These are phyloP conservation scores for Fomitopsis pulvina DNA, from an alignment of 768 basidiomycete genomes.

Conservation along the genomic window DNA sequence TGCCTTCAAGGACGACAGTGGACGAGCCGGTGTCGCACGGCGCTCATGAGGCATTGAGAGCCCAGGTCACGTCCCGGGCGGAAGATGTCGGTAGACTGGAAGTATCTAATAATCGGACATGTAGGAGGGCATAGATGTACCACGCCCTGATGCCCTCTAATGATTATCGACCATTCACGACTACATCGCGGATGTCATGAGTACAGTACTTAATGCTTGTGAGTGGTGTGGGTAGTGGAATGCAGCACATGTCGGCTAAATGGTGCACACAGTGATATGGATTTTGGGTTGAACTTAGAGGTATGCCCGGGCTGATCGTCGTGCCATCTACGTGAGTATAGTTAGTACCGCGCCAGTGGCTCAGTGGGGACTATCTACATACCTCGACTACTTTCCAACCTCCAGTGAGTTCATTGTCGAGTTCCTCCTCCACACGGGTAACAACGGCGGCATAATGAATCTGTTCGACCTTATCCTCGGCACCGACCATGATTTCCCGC, in stretches of 20 bases:
- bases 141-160: background rate
- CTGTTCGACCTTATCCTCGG: slow-evolving; percentile 88
- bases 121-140: background rate
- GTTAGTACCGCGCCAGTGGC: slow-evolving; percentile 2
- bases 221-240: slow-evolving; percentile 9
- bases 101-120: background rate
- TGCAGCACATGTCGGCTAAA: background rate
- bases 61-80: background rate
- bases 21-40: background rate
- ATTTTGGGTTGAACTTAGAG: slow-evolving; percentile 22
- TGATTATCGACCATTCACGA: slow-evolving; percentile 6
- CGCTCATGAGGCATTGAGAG: background rate
- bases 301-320: slow-evolving; percentile 44
- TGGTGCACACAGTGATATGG: background rate
- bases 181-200: slow-evolving; percentile 7
- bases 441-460: slow-evolving; percentile 90
- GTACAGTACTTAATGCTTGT: slow-evolving; percentile 4
- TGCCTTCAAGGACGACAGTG: slow-evolving; percentile 21
- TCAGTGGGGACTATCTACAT: slow-evolving; percentile 19
- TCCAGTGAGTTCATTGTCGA: slow-evolving; percentile 89
- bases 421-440: slow-evolving; percentile 81
- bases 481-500: slow-evolving; percentile 79
- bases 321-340: slow-evolving; percentile 36
- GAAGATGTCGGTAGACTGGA: background rate
- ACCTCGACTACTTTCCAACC: slow-evolving; percentile 99